Base-by-base conservation (phyloP, 2,329 filamentous ascomycete genomes). In the Talaromyces islandicus region DNA sequence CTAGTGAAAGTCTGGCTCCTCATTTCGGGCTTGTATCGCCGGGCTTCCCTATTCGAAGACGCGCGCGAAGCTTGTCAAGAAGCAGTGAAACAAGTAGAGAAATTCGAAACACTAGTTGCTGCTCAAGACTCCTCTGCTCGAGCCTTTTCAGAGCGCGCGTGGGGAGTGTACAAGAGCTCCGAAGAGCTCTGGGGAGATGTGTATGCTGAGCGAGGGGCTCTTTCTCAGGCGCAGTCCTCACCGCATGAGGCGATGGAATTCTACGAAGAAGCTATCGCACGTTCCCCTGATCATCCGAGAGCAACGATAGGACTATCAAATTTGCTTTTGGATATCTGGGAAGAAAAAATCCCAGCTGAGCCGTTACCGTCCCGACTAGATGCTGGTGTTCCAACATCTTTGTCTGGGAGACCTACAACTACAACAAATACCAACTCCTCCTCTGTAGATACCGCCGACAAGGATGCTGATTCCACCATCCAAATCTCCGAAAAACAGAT, bases 1-100 rank as follows among this genome's bases (percentile, higher is more conserved):
- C 75, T 99, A 17, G 79, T 92, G 21, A 88, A 88, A 65, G 87
- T 97, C 32, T 99, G 94, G 94, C 80, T 97, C 9, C 88, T 94
- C 70, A 91, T 97, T 63, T 89, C 91, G 2, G 89, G 89, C 0
- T 87, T 97, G 64, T 99, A 97, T 71, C 85, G 91, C 29, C 85
- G 91, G 57, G 91, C 93, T 7, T 84, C 84, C 9, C 86, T 95
- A 78, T 85, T 86, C 59, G 88, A 92, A 21, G 93, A 97, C 71
- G 87, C 90, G 12, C 85, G 85, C 66, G 90, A 88, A 57, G 91
- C 93, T 7, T 85, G 92, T 29, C 82, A 86, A 11, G 94, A 97
- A 78, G 94, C 93, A 1, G 82, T 86, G 61, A 90, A 89, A 69
- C 81, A 96, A 38, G 87, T 91, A 1, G 81, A 88, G 64, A 78